phyloP scores from a whole-genome alignment of 1,284 basidiomycete genomes.

The Prillingera fragicola region DNA sequence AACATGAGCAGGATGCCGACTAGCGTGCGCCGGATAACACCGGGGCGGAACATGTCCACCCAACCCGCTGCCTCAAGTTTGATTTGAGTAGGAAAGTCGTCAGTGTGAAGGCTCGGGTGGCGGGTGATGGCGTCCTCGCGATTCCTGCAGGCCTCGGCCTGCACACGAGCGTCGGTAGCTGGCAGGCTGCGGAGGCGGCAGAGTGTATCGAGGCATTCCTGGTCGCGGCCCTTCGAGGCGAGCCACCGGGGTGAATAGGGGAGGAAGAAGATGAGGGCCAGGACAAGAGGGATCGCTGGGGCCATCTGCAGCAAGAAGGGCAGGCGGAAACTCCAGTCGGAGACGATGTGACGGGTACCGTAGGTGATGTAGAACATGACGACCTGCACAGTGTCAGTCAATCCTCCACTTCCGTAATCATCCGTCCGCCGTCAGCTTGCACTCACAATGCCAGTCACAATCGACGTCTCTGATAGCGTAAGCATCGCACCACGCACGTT shows the following conservation, averaged over 20 bases:
- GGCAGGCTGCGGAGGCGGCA: conserved; percentile 34
- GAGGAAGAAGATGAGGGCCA: conserved; percentile 46
- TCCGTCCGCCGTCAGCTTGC: neutral
- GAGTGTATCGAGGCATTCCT: conserved; percentile 30
- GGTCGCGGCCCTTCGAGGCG: conserved; percentile 46
- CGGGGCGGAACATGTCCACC: conserved; percentile 25
- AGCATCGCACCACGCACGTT: conserved; percentile 67
- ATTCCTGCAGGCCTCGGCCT: conserved; percentile 32
- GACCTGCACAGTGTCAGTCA: too few species aligned
- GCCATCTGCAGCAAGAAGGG: conserved; percentile 36
- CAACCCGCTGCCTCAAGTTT: conserved; percentile 20
- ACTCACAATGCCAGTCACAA: conserved; percentile 55
- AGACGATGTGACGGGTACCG: conserved; percentile 16
- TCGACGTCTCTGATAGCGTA: conserved; percentile 66
- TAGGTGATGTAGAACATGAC: conserved; percentile 20
- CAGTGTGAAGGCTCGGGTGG: conserved; percentile 17
- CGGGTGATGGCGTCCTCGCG: conserved; percentile 12
- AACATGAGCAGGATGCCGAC: conserved; percentile 28
- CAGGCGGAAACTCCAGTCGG: conserved; percentile 27
- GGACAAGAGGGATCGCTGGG: conserved; percentile 18
- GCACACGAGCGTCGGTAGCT: conserved; percentile 28
- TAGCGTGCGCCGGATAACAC: conserved; percentile 16
- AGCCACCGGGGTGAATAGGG: conserved; percentile 60
- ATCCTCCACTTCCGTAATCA: neutral
- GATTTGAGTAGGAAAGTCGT: conserved; percentile 13